Conservation (phyloP, 805 yeast genomes). For the Hanseniaspora singularis region DNA sequence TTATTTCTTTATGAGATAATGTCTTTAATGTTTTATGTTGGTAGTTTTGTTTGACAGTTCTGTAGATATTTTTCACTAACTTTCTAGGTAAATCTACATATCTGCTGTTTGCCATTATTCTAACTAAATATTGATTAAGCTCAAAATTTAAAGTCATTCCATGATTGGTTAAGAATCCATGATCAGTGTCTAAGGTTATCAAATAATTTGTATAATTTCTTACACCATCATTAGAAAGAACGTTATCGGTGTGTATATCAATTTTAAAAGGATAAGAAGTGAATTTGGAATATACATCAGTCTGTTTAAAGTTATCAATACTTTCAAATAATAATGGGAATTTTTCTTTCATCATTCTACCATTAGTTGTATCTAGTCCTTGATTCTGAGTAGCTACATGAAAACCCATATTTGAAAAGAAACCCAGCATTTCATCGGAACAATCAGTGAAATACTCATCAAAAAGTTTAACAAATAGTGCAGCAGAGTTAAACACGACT, state of each 20-base stretch:
- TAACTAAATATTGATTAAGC: neutral
- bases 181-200: neutral
- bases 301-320: slow-evolving; percentile 4
- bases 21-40: too few relatives aligned
- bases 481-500: slow-evolving; percentile 4
- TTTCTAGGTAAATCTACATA: slow-evolving; percentile 5
- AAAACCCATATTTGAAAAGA: slow-evolving; percentile 3
- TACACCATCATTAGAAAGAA: neutral
- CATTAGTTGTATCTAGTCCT: neutral
- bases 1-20: slow-evolving; percentile 2
- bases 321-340: slow-evolving; percentile 1
- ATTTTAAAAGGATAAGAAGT: neutral
- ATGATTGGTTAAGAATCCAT: neutral
- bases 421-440: neutral
- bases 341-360: neutral
- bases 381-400: neutral
- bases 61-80: neutral
- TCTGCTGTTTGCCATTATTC: slow-evolving; percentile 11
- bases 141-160: neutral
- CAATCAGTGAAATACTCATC: neutral
- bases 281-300: neutral
- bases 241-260: too few relatives aligned
- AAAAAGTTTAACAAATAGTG: slow-evolving; percentile 1
- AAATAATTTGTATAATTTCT: neutral
- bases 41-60: neutral